A percentile compares a stretch with the other conserved stretches of the same genome.
Evolutionary conservation across 2,329 filamentous ascomycete species (phyloP).

Genomic region (Aspergillus ibericus): DNA sequence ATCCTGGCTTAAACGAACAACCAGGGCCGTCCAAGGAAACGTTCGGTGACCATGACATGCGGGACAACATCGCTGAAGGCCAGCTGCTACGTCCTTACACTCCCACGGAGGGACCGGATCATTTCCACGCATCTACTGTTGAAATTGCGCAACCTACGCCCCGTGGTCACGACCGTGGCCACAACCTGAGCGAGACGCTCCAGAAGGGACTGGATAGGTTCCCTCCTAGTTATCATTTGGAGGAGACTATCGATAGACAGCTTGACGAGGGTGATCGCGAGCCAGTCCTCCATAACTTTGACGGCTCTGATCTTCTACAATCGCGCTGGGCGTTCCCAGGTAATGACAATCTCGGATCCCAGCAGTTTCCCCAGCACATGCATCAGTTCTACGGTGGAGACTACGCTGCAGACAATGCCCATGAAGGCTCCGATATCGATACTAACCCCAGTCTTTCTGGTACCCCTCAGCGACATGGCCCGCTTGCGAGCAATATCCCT

Average conservation of each 20-base stretch:
- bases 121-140: slow-evolving; percentile 44
- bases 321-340: slow-evolving; percentile 41
- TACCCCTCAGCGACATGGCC: slow-evolving; percentile 51
- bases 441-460: slow-evolving; percentile 73
- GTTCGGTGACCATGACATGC: slow-evolving; percentile 32
- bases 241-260: slow-evolving; percentile 75
- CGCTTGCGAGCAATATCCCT: slow-evolving; percentile 29
- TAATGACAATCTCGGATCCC: slow-evolving; percentile 26
- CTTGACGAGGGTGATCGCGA: slow-evolving; percentile 71
- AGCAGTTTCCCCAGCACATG: slow-evolving; percentile 29
- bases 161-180: slow-evolving; percentile 55
- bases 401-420: slow-evolving; percentile 31
- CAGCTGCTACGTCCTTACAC: slow-evolving; percentile 32
- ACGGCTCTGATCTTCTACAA: slow-evolving; percentile 32
- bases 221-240: slow-evolving; percentile 74
- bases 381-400: slow-evolving; percentile 38
- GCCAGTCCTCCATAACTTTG: slow-evolving; percentile 23
- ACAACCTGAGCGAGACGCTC: slow-evolving; percentile 74
- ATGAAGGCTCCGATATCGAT: slow-evolving; percentile 66
- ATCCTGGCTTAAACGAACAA: slow-evolving; percentile 28
- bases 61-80: slow-evolving; percentile 21
- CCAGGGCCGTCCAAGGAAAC: slow-evolving; percentile 22
- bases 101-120: slow-evolving; percentile 37
- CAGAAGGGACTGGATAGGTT: slow-evolving; percentile 73
- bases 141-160: slow-evolving; percentile 63